Evolutionary conservation across 1,139 yeast genomes (phyloP).

Genomic region (Diutina mesorugosa): DNA sequence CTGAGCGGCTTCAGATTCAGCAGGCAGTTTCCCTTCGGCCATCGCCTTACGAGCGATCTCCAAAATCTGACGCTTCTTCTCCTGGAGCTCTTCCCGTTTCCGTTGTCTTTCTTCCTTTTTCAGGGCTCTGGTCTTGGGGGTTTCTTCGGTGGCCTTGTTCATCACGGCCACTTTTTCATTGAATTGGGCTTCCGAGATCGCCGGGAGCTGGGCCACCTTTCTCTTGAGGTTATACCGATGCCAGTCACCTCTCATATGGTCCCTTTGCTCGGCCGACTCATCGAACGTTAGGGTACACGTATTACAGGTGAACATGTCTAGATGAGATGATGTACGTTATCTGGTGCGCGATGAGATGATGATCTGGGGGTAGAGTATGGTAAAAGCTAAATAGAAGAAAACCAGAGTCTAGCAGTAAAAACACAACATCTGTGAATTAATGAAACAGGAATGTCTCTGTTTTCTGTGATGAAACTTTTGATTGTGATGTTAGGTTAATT

Average conservation of each 20-base stretch:
- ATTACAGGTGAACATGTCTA: conserved; percentile 50
- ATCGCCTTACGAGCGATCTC: background rate
- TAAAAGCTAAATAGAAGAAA: background rate
- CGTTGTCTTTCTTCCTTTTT: conserved; percentile 10
- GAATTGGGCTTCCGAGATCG: conserved; percentile 69
- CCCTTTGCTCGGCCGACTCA: conserved; percentile 68
- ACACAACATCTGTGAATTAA: too few species aligned
- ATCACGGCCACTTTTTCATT: conserved; percentile 48
- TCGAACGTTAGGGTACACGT: conserved; percentile 76
- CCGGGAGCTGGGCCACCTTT: conserved; percentile 74
- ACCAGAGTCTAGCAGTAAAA: too few species aligned
- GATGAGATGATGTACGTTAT: background rate
- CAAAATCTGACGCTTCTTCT: background rate
- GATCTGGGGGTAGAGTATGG: background rate
- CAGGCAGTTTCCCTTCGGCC: background rate
- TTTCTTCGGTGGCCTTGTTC: background rate
- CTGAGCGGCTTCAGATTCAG: background rate
- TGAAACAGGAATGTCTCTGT: too few species aligned
- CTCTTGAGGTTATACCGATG: conserved; percentile 87
- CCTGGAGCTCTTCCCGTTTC: conserved; percentile 16
- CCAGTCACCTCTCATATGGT: conserved; percentile 96
- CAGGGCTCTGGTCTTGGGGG: background rate
- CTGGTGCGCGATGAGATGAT: conserved; percentile 1
- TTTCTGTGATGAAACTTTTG: too few species aligned
- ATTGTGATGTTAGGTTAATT: too few species aligned